phyloP scores from a whole-genome alignment of 2,329 filamentous ascomycete species.

The Ramichloridium luteum region DNA sequence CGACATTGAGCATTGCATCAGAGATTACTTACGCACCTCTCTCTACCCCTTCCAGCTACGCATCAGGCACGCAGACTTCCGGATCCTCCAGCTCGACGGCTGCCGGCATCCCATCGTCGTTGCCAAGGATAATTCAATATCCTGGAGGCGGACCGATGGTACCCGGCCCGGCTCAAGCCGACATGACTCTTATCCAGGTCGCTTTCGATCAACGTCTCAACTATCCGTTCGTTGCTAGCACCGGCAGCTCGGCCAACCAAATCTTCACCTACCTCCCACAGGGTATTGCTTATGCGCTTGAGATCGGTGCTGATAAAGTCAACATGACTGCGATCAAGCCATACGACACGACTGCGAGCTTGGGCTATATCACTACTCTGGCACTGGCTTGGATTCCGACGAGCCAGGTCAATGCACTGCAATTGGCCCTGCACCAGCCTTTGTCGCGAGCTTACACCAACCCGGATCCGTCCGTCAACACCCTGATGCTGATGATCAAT shows the following conservation, averaged over 20 bases:
- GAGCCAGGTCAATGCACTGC: slow-evolving; percentile 43
- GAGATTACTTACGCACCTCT: slow-evolving; percentile 10
- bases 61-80: slow-evolving; percentile 35
- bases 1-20: slow-evolving; percentile 42
- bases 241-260: slow-evolving; percentile 63
- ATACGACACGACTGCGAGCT: slow-evolving; percentile 54
- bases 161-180: slow-evolving; percentile 37
- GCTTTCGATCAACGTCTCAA: slow-evolving; percentile 73
- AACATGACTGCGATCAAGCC: slow-evolving; percentile 62
- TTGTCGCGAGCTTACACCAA: slow-evolving; percentile 66
- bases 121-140: slow-evolving; percentile 67
- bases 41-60: slow-evolving; percentile 27
- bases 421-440: slow-evolving; percentile 57
- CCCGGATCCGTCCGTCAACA: slow-evolving; percentile 49
- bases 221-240: slow-evolving; percentile 67
- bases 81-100: slow-evolving; percentile 40
- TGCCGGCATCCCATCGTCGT: slow-evolving; percentile 48
- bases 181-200: slow-evolving; percentile 64
- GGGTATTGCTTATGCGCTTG: slow-evolving; percentile 56
- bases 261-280: slow-evolving; percentile 69
- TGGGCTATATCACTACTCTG: slow-evolving; percentile 72
- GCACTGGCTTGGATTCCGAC: slow-evolving; percentile 42
- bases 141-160: slow-evolving; percentile 42
- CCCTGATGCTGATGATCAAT: slow-evolving; percentile 72
- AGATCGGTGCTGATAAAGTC: slow-evolving; percentile 38